phyloP scores from a whole-genome alignment of 1,284 basidiomycete species.

The Trametes polyzona region DNA sequence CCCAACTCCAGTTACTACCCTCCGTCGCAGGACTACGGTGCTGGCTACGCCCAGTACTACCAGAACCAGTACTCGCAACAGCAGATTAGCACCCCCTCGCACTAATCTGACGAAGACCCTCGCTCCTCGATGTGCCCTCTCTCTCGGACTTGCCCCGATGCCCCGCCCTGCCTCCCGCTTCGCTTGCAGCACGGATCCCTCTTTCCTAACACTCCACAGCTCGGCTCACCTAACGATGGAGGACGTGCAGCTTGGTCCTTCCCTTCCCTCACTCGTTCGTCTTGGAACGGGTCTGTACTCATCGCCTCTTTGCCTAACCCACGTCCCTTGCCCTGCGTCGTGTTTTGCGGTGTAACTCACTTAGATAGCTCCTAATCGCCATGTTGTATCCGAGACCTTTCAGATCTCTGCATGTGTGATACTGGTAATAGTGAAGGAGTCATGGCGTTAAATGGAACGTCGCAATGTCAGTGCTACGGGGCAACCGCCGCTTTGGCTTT shows the following conservation, averaged over 20 bases:
- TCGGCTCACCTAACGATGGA: constrained; percentile 13
- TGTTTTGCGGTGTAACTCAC: constrained; percentile 22
- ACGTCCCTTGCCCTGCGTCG: constrained; percentile 4
- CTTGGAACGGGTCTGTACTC: constrained; percentile 22
- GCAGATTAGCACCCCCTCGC: constrained; percentile 57
- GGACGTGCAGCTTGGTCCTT: background rate
- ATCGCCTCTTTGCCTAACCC: constrained; percentile 20
- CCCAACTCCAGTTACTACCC: constrained; percentile 24
- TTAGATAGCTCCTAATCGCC: constrained; percentile 15
- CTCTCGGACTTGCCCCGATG: constrained; percentile 15
- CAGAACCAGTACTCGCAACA: constrained; percentile 81
- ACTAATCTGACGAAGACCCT: constrained; percentile 34
- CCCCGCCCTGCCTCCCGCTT: constrained; percentile 13
- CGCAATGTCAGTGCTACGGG: background rate
- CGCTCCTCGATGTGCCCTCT: constrained; percentile 7
- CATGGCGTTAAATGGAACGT: background rate
- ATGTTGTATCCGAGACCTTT: constrained; percentile 26
- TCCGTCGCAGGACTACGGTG: constrained; percentile 66
- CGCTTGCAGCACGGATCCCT: constrained; percentile 13
- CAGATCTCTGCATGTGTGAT: no score
- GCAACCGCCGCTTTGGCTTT: constrained; percentile 14
- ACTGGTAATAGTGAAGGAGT: no score
- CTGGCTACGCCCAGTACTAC: constrained; percentile 81
- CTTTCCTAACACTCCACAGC: constrained; percentile 14
- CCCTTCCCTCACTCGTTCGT: background rate